Evolutionary conservation across 2,329 filamentous ascomycete genomes (phyloP), one percentile per base, ranked within the genome.

Genomic region (Pseudogymnoascus destructans): DNA sequence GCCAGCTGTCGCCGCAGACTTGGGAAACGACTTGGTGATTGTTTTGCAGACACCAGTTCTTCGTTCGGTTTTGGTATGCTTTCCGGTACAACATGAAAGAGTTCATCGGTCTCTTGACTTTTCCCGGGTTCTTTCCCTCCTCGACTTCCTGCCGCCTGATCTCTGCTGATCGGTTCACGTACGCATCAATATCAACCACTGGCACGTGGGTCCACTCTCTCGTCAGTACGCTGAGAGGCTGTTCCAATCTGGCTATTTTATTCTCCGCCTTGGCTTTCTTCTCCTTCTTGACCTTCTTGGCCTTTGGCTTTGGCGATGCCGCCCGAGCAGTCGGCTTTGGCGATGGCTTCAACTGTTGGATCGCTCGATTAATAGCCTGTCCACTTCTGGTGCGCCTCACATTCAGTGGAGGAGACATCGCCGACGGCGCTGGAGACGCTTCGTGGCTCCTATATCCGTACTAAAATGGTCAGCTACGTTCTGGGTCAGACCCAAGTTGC

Each of bases 11-110:
- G 25, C 91, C 93, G 59, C 89, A 89, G n/a, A 93, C 82, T 49
- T 84, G 82, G 1, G 92, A 97, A 23, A 97, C 87, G 33, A 93
- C 76, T 70, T 98, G 92, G 70, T 98, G 92, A 72, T 97, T 96
- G 71, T 93, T 92, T 66, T 93, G 84, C 11, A 81, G 75, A 65
- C 87, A 88, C 77, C 84, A 88, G 57, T 81, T 77, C 71, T 95
- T 95, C 60, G 88, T 89, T 30, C 90, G 79, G 61, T 93, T 87
- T 61, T 95, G 88, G 68, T 89, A 96, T 5, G 89, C 89, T 64
- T 93, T 95, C 40, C 93, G 86, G 71, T 98, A 98, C 56, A 98
- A 77, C 86, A 98, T 95, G 74, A 97, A 98, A 0, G 89, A 92
- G 71, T 98, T 98, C 86, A 96, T 95, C 2, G 93, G 91, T 27